Evolutionary conservation across 371 early-diverging fungal genomes (phyloP), one percentile per base, ranked within the genome.

Genomic region (Apophysomyces trapeziformis): DNA sequence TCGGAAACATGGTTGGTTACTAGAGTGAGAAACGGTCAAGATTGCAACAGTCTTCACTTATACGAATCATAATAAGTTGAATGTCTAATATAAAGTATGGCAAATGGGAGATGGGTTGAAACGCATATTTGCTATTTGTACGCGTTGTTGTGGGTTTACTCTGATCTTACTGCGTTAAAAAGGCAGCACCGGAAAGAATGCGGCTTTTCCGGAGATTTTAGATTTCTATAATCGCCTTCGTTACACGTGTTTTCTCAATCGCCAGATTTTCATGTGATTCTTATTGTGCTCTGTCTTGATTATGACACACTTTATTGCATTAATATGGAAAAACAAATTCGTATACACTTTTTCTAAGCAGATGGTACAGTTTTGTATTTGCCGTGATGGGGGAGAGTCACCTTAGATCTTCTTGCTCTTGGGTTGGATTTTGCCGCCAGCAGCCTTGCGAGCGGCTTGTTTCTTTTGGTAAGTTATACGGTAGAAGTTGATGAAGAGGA

Each of bases 401-500:
- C 14, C 16, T 54, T 80, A 80, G 61, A 80, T 72, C 69, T 80
- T 80, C 75, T 80, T 80, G 63, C 77, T 71, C 64, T 76, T 79
- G 38, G 66, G 64, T 63, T 61, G 67, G 38, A 47, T 59, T 36
- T 73, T 66, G 45, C 69, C 50, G 56, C 56, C 46, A 46, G 46
- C 38, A 21, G 47, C 45, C 68, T 73, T 73, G 45, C 69, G 67
- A 60, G 75, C 76, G 64, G 70, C 77, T 67, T 73, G 76, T 77
- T 87, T 74, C 70, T 86, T 86, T 68, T 85, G 85, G 76, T 95
- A 95, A 46, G 95, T 94, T 68, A 92, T 82, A 75, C 89, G 85
- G 72, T 92, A 95, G 76, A 95, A 94, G 82, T 92, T 90, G 75
- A 95, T 90, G 73, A 95, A 96, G 57, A 96, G 85, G 57, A 92